Base-by-base conservation (phyloP, 192 early-diverging fungal species). In the Kickxella alabastrina region DNA sequence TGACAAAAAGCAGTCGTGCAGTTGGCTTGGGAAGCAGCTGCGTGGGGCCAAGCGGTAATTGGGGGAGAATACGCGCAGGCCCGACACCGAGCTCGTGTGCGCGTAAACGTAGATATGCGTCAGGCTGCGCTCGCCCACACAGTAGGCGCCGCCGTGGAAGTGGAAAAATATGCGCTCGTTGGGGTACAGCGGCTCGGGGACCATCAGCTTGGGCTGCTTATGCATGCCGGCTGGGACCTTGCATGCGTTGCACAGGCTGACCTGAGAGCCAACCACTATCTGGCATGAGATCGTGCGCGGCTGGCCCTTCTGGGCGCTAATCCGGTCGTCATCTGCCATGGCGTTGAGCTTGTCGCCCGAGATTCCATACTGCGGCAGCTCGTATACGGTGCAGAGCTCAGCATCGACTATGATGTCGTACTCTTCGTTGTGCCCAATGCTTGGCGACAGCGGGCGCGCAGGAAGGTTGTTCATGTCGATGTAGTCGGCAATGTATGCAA, bases 1-100 rank as follows among this genome's bases (percentile, higher is more conserved):
- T 0, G 88, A 82, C 25, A 85, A 78, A 26, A 93, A 47, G 35
- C 85, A 82, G 71, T 97, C 94, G 26, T 88, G 79, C 8, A 97
- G 53, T 25, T 87, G 90, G 42, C 83, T 65, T 17, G 71, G 71
- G 35, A 67, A 75, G 43, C 59, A 59, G 28, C 53, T 27, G 0
- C 50, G 43, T 6, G 71, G 71, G 0, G 71, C 64, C 27, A 75
- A 49, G 2, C 64, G 59, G 60, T 75, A 75, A 60, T 66, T 60
- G 2, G 65, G 64, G 8, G 71, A 75, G 26, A 75, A 67, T 7
- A 75, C 56, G 3, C 71, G 71, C 10, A 63, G 52, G 0, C 60
- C 56, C 9, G 71, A 56, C 17, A 54, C 22, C 4, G 49, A 40
- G 47, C 62, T 65, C 29, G 62, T 62, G 17, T 41, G 10, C 23